phyloP scores from a whole-genome alignment of 768 basidiomycete species.

The Asterophora lycoperdoides region DNA sequence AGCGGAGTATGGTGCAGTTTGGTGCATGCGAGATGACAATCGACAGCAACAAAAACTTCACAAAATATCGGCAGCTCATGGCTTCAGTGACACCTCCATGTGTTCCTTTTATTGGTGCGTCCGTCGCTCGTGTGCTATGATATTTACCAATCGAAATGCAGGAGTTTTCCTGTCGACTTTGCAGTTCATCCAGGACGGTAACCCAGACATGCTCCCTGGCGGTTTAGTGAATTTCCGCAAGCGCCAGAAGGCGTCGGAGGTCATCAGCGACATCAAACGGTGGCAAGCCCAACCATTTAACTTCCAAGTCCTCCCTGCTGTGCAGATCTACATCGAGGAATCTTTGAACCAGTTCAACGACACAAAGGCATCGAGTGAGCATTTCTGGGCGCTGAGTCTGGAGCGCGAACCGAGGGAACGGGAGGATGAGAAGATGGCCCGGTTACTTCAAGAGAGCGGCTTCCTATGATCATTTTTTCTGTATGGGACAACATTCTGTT shows the following conservation, averaged over 20 bases:
- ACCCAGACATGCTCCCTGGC: slow-evolving; percentile 75
- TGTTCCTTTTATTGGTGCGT: slow-evolving; percentile 91
- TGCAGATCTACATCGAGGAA: slow-evolving; percentile 76
- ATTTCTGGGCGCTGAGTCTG: slow-evolving; percentile 82
- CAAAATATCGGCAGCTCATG: slow-evolving; percentile 82
- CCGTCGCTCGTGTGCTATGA: slow-evolving; percentile 17
- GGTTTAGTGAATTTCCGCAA: slow-evolving; percentile 93
- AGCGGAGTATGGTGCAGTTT: slow-evolving; percentile 69
- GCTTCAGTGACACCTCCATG: slow-evolving; percentile 86
- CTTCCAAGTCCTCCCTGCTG: slow-evolving; percentile 58
- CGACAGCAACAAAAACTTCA: slow-evolving; percentile 92
- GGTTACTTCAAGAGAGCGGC: slow-evolving; percentile 82
- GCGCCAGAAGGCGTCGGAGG: slow-evolving; percentile 91
- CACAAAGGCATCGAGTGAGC: slow-evolving; percentile 63
- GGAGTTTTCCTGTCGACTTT: slow-evolving; percentile 94
- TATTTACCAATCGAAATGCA: slow-evolving; percentile 25
- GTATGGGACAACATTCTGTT: slow-evolving; percentile 3
- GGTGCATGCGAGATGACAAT: slow-evolving; percentile 83
- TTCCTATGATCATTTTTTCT: slow-evolving; percentile 52
- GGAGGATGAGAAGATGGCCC: slow-evolving; percentile 96
- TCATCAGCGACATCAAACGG: slow-evolving; percentile 93
- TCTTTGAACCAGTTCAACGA: slow-evolving; percentile 69
- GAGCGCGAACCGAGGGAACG: slow-evolving; percentile 90
- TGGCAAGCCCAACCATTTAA: slow-evolving; percentile 94
- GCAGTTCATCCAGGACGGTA: slow-evolving; percentile 98